Base-by-base conservation (phyloP, 192 early-diverging fungal genomes). In the Linnemannia zychae region DNA sequence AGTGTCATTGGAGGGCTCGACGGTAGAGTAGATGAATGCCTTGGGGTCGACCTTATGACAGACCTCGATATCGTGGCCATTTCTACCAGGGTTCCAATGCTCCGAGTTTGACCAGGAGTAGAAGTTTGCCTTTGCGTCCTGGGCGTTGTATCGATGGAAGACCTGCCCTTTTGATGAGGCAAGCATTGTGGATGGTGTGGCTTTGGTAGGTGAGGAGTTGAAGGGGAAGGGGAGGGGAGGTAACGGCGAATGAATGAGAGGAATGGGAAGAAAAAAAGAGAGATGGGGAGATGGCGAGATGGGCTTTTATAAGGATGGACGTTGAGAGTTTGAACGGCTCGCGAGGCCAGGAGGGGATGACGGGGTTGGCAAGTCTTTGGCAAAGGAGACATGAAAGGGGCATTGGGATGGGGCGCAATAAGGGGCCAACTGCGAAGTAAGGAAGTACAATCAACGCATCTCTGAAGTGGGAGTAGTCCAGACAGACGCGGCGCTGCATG, bases 61-160 rank as follows among this genome's bases (percentile, higher is more conserved):
- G 67, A 81, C 18, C 0, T 81, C 50, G 53, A 71, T 49, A 1
- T 81, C 79, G 5, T 75, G 5, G 5, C 79, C 79, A 4, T 75
- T 69, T 31, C 38, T 22, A 20, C 67, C 18, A n/a, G 79, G 79
- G 67, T 81, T 81, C 79, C 79, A 81, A 0, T 75, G 67, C 53
- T 81, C 79, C 0, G 31, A 34, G 37, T 28, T 11, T 1, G 73
- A 40, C 67, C 67, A 74, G 1, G 37, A 22, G 33, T 65, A 75
- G 37, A 75, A 81, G 40, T 34, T 22, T 2, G 75, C 67, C 16
- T 1, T 17, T 18, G 79, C 79, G 40, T 81, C 37, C 4, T 66
- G 60, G 33, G 63, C 31, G 37, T 44, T 37, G 31, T 47, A n/a
- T n/a, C n/a, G 71, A 1, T 80, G 68, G 48, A 80, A 36, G 34